A percentile compares a stretch with the other conserved stretches of the same genome.
Evolutionary conservation across 2,329 filamentous ascomycete genomes (phyloP).

Genomic region (Pyrenochaeta sp.): DNA sequence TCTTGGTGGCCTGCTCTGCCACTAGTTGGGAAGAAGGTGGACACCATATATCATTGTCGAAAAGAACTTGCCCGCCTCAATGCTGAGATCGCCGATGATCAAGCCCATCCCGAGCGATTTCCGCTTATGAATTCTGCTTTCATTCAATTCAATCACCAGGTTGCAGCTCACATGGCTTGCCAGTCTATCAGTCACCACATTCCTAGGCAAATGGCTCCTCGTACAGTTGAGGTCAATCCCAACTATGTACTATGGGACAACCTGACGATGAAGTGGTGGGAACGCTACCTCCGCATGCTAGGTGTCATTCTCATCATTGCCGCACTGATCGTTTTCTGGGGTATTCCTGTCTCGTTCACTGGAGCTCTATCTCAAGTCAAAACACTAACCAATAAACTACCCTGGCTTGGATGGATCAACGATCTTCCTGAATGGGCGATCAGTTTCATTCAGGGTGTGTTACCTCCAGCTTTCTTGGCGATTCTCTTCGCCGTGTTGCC

Average conservation of each 20-base stretch:
- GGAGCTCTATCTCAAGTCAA: conserved; percentile 81
- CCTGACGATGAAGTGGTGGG: conserved; percentile 95
- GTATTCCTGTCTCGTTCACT: conserved; percentile 88
- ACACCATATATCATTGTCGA: conserved; percentile 92
- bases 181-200: conserved; percentile 90
- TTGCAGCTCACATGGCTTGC: conserved; percentile 97
- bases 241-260: conserved; percentile 96
- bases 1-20: conserved; percentile 83
- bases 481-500: conserved; percentile 84
- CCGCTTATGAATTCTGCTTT: conserved; percentile 96
- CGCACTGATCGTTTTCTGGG: conserved; percentile 86
- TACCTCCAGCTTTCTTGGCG: conserved; percentile 79
- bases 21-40: conserved; percentile 85
- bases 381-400: conserved; percentile 68
- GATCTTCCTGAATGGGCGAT: conserved; percentile 67
- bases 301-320: conserved; percentile 70
- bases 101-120: conserved; percentile 83
- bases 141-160: conserved; percentile 97
- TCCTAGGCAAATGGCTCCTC: conserved; percentile 90
- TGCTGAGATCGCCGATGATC: conserved; percentile 88
- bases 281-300: conserved; percentile 76
- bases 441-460: conserved; percentile 80
- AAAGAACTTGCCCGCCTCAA: conserved; percentile 87
- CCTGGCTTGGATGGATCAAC: conserved; percentile 75
- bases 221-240: conserved; percentile 91